A percentile compares a stretch with the other conserved stretches of the same genome.
Evolutionary conservation across 768 basidiomycete species (phyloP).

Genomic region (Mycena amicta): DNA sequence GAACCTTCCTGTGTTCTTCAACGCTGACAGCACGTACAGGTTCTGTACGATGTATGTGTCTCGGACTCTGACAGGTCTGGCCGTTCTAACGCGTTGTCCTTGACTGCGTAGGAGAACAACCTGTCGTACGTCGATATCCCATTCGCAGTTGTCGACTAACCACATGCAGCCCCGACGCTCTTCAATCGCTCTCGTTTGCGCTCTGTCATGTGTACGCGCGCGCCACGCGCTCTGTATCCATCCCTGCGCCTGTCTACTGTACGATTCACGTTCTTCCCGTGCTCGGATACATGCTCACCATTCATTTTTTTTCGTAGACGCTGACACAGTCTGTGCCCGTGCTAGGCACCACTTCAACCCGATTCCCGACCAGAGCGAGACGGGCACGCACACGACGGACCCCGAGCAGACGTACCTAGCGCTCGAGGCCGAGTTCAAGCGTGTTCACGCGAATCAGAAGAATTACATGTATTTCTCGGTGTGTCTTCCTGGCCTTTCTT

Average conservation of each 20-base stretch:
- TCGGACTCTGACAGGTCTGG: neutral
- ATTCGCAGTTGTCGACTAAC: slow-evolving; percentile 1
- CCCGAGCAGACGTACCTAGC: slow-evolving; percentile 40
- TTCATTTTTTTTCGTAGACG: too few relatives aligned
- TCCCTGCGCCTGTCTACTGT: slow-evolving; percentile 87
- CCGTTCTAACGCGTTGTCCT: too few relatives aligned
- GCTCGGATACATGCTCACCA: neutral
- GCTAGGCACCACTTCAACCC: slow-evolving; percentile 69
- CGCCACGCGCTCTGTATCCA: slow-evolving; percentile 80
- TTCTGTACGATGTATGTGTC: slow-evolving; percentile 45
- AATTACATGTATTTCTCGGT: slow-evolving; percentile 41
- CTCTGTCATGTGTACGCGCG: slow-evolving; percentile 82
- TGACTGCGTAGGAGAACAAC: slow-evolving; percentile 58
- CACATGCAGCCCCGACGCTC: slow-evolving; percentile 53
- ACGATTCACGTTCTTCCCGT: slow-evolving; percentile 24
- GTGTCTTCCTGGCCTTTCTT: too few relatives aligned
- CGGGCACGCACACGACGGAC: slow-evolving; percentile 35
- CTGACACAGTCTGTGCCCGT: slow-evolving; percentile 70
- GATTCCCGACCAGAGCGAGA: slow-evolving; percentile 43
- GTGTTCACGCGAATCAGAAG: slow-evolving; percentile 40
- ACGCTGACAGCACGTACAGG: slow-evolving; percentile 27
- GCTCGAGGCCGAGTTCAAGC: slow-evolving; percentile 54
- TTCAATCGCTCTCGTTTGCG: slow-evolving; percentile 71
- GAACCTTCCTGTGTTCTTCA: too few relatives aligned
- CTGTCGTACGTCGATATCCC: slow-evolving; percentile 48